Conservation (phyloP, 352 stramenopile species). For the Globisporangium cystogenes region DNA sequence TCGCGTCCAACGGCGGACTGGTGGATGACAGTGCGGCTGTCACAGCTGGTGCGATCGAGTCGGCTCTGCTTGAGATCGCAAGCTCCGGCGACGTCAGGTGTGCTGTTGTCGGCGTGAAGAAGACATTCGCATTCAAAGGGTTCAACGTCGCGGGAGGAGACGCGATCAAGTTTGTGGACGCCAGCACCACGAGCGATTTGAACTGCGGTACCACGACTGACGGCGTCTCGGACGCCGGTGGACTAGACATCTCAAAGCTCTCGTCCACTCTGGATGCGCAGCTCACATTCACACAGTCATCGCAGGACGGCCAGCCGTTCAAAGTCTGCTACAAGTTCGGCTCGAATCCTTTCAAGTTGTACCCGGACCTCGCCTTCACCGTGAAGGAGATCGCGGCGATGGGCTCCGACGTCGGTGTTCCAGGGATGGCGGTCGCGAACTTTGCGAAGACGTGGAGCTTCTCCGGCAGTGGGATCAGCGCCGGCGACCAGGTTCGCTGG, state of each 20-base stretch:
- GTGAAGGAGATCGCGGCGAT: conserved; percentile 47
- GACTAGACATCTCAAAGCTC: conserved; percentile 23
- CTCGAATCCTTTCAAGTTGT: conserved; percentile 62
- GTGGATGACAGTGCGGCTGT: conserved; percentile 36
- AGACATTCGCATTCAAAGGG: conserved; percentile 46
- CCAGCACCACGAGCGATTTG: conserved; percentile 38
- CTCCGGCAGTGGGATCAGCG: conserved; percentile 27
- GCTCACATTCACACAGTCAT: conserved; percentile 44
- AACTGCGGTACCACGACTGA: conserved; percentile 38
- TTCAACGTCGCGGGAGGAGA: conserved; percentile 28
- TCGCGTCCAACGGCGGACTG: conserved; percentile 35
- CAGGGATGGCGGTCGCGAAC: conserved; percentile 35
- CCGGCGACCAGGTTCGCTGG: conserved; percentile 52
- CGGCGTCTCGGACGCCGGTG: conserved; percentile 46
- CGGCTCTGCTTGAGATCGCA: conserved; percentile 28
- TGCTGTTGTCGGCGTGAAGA: conserved; percentile 40
- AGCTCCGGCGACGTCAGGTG: conserved; percentile 39
- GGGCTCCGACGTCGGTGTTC: conserved; percentile 21
- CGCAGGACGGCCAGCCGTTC: conserved; percentile 29
- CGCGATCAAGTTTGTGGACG: conserved; percentile 60
- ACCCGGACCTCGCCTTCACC: conserved; percentile 31
- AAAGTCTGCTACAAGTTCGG: conserved; percentile 69
- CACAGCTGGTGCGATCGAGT: conserved; percentile 27
- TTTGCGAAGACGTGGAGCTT: conserved; percentile 54
- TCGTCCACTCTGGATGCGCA: conserved; percentile 14